These are phyloP conservation scores for Fusarium begoniae DNA, from an alignment of 2,329 filamentous ascomycete species.

Conservation along the genomic window DNA sequence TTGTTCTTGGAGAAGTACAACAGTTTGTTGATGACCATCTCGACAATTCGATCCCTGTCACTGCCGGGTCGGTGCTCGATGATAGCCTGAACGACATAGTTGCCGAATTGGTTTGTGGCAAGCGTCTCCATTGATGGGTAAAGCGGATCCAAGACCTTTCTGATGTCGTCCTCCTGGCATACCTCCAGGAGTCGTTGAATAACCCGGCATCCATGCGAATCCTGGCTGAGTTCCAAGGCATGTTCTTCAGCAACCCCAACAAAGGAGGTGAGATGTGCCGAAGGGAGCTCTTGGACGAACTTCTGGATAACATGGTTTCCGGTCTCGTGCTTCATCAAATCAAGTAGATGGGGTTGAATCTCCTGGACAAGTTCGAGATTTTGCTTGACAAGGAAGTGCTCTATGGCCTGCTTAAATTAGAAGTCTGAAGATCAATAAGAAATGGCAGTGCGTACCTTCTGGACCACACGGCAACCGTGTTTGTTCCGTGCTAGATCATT, in stretches of 20 bases:
- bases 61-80: slow-evolving; percentile 78
- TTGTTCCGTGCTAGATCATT: slow-evolving; percentile 82
- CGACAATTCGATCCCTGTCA: slow-evolving; percentile 78
- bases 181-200: slow-evolving; percentile 91
- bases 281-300: slow-evolving; percentile 81
- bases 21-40: slow-evolving; percentile 75
- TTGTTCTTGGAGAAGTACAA: slow-evolving; percentile 90
- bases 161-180: slow-evolving; percentile 76
- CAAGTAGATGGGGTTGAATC: slow-evolving; percentile 77
- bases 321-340: slow-evolving; percentile 85
- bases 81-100: slow-evolving; percentile 95
- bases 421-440: slow-evolving; percentile 30
- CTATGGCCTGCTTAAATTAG: slow-evolving; percentile 71
- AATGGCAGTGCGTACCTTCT: slow-evolving; percentile 70
- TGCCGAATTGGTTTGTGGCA: slow-evolving; percentile 89
- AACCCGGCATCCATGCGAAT: slow-evolving; percentile 90
- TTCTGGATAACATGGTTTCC: slow-evolving; percentile 98
- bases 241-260: slow-evolving; percentile 81
- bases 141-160: slow-evolving; percentile 79
- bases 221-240: slow-evolving; percentile 76
- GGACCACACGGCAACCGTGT: slow-evolving; percentile 95
- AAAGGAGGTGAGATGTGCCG: slow-evolving; percentile 85
- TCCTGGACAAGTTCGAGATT: slow-evolving; percentile 86
- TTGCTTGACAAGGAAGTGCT: slow-evolving; percentile 91
- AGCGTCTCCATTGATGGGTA: slow-evolving; percentile 76